Base-by-base conservation (phyloP, 805 yeast species). In the Kuraishia cidri region DNA sequence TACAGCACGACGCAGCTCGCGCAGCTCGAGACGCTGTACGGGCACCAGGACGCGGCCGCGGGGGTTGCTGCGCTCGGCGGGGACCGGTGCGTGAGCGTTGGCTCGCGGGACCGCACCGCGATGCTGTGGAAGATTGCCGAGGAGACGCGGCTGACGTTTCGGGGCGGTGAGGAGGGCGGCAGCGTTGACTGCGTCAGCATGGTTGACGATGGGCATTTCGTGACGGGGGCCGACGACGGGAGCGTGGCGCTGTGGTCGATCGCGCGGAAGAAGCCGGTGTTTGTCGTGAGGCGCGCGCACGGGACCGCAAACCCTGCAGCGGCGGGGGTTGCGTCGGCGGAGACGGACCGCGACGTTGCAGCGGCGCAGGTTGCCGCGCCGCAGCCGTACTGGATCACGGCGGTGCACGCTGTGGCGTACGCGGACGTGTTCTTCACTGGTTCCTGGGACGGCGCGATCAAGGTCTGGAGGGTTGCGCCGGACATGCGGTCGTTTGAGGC, bases 81-180 rank as follows among this genome's bases (percentile, higher is more conserved):
- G 54, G 97, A 92, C 50, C 75, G 96, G 37, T 92, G 98, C 64
- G 88, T 92, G 12, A 85, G 95, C 17, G 97, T 90, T 21, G 98
- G 98, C 12, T 69, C 94, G 3, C 75, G 97, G 46, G 98, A 92
- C 58, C 78, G 94, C 47, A 84, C 96, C 4, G 96, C 90, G 7
- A 81, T 94, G 79, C 64, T 84, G 46, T 92, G 98, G 98, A 92
- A 92, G 54, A 86, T 92, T 43, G 75, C 95, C 17, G 98, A 92
- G 47, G 98, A 92, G 59, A 77, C 94, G 1, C 75, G 97, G 50
- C 70, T 92, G 47, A 87, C 96, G 0, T 90, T 90, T 55, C 72
- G 95, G 51, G 95, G 95, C 39, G 95, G 94, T 37, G 95, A 86
- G 48, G 73, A 60, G 44, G 64, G 55, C 54, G 97, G 97, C 9